Conservation (phyloP, 176 grass and related monocot genomes). For the Eragrostis nindensis region DNA sequence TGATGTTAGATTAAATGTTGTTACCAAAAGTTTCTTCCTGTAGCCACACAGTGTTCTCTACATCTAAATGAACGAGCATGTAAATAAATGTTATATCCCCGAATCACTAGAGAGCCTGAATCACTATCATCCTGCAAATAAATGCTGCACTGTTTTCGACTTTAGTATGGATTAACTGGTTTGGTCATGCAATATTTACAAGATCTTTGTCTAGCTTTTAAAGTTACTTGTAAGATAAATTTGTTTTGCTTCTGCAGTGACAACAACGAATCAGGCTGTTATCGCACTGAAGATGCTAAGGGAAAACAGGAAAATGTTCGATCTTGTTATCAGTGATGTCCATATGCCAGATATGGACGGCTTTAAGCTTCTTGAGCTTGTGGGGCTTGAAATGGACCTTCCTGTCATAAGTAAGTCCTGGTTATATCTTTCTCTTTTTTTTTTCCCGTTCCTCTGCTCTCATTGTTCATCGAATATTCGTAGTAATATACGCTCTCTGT, state of each 20-base stretch:
- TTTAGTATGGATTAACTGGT: not conserved
- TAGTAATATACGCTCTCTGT: not conserved
- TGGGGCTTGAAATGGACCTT: conserved; percentile 96
- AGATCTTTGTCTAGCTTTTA: not conserved
- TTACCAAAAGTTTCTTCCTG: conserved; percentile 20
- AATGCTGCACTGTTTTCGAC: conserved; percentile 11
- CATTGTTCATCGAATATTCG: not conserved
- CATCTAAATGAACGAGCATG: not conserved
- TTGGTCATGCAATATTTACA: conserved; percentile 20
- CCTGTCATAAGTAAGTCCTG: conserved; percentile 87
- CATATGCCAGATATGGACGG: conserved; percentile 98
- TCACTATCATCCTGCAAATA: not conserved
- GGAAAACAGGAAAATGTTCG: conserved; percentile 87
- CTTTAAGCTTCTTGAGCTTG: conserved; percentile 94
- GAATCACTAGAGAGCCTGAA: not conserved
- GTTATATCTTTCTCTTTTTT: conserved; percentile 15
- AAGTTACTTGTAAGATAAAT: conserved; percentile 14
- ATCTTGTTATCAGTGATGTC: conserved; percentile 98
- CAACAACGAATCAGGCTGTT: conserved; percentile 85
- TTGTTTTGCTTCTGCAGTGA: conserved; percentile 52
- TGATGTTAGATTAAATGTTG: conserved; percentile 20
- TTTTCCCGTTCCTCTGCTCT: not conserved
- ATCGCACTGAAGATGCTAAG: conserved; percentile 73
- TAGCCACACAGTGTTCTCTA: not conserved
- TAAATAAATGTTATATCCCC: too few relatives aligned